Base-by-base conservation (phyloP, 2,329 filamentous ascomycete genomes). In the Clarireedia paspali region DNA sequence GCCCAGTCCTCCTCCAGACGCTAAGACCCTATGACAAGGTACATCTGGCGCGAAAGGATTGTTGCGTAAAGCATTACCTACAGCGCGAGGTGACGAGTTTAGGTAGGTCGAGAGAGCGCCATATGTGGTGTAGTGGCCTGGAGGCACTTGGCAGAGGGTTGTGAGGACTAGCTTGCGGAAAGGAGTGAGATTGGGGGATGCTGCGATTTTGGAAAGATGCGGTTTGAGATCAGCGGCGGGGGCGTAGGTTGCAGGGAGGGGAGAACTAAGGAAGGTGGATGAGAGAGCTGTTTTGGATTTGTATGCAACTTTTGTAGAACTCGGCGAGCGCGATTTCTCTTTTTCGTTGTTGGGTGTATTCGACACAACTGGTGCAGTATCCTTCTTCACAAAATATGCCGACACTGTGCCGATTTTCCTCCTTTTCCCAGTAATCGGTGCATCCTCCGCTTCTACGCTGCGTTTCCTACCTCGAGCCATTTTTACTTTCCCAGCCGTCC, bases 31-130 rank as follows among this genome's bases (percentile, higher is more conserved):
- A 70, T 95, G 89, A 59, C 89, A 95, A 1, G 89, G 90, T 4
- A 92, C 86, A 36, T 82, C 78, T 0, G 90, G 89, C 14, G 90
- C 89, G 65, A 92, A 95, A 0, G 89, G 89, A 68, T 95, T 95
- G 9, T 79, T 75, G 17, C 87, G 80, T 66, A 95, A 75, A 1
- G 88, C 88, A 57, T 88, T 89, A 15, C 89, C 89, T 5, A 94
- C 82, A 0, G 89, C 89, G 44, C 89, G 78, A 1, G 89, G 86
- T 3, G 86, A 89, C 23, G 87, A 89, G 10, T 75, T 70, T 15
- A 92, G 77, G 57, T 86, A 79, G 7, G 76, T 76, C 0, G 90
- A 83, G 53, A 95, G 75, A 1, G 85, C 76, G 3, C 81, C 85
- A 72, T 96, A 95, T 0, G 89, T 92, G 0, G 87, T 89, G 66